Conservation (phyloP, 169 alveolate species). For the Blepharisma undulans region DNA sequence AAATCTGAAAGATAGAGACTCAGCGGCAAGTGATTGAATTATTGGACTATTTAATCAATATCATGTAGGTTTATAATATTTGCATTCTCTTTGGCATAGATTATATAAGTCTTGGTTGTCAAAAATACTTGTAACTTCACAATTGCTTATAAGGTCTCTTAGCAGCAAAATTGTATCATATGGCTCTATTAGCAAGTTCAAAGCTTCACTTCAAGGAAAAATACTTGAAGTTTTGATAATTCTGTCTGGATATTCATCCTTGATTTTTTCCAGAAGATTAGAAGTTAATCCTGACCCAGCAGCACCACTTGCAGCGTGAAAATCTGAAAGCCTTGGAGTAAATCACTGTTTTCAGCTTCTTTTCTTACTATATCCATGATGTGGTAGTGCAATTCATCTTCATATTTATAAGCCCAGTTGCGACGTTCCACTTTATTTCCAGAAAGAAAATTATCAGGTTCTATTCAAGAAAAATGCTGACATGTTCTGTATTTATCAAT, state of each 20-base stretch:
- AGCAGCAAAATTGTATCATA: constrained; percentile 96
- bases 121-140: constrained; percentile 97
- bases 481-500: constrained; percentile 99
- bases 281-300: constrained; percentile 99
- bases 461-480: constrained; percentile 94
- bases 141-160: constrained; percentile 96
- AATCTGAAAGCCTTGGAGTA: constrained; percentile 97
- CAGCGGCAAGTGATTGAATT: constrained; percentile 97
- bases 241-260: constrained; percentile 98
- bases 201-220: constrained; percentile 97
- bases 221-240: constrained; percentile 97
- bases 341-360: constrained; percentile 98
- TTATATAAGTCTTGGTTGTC: constrained; percentile 98
- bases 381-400: constrained; percentile 96
- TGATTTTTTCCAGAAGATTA: constrained; percentile 93
- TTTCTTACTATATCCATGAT: constrained; percentile 97
- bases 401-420: constrained; percentile 99
- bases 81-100: constrained; percentile 98
- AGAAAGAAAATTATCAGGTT: constrained; percentile 98
- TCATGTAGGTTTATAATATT: constrained; percentile 97
- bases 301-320: constrained; percentile 99
- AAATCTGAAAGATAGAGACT: constrained; percentile 70
- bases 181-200: constrained; percentile 98
- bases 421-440: constrained; percentile 98
- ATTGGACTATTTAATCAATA: constrained; percentile 97